Evolutionary conservation across 164 flowering plant species (phyloP).

Genomic region (grape (Vitis vinifera)): ASM3070453v1 NC_081812.1:13076001-13076500

Average conservation of each 20-base stretch:
- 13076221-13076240: slow-evolving; percentile 15
- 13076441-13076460: slow-evolving; percentile 12
- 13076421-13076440: slow-evolving; percentile 23
- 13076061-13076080: slow-evolving; percentile 18
- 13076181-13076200: slow-evolving; percentile 17
- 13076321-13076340: slow-evolving; percentile 72
- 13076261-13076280: slow-evolving; percentile 31
- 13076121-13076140: slow-evolving; percentile 31
- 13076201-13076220: slow-evolving; percentile 8
- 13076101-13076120: slow-evolving; percentile 17
- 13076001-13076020: slow-evolving; percentile 68
- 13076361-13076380: slow-evolving; percentile 49
- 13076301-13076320: slow-evolving; percentile 55
- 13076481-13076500: slow-evolving; percentile 20
- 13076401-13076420: slow-evolving; percentile 40
- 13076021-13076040: slow-evolving; percentile 66
- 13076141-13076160: slow-evolving; percentile 47
- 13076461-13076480: slow-evolving; percentile 25
- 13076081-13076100: slow-evolving; percentile 10
- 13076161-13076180: slow-evolving; percentile 45
- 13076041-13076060: slow-evolving; percentile 15
- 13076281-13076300: slow-evolving; percentile 50
- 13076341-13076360: slow-evolving; percentile 57
- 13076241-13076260: slow-evolving; percentile 14
- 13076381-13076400: slow-evolving; percentile 51